Conservation (phyloP, 805 yeast species). For the Candida stauntonica region DNA sequence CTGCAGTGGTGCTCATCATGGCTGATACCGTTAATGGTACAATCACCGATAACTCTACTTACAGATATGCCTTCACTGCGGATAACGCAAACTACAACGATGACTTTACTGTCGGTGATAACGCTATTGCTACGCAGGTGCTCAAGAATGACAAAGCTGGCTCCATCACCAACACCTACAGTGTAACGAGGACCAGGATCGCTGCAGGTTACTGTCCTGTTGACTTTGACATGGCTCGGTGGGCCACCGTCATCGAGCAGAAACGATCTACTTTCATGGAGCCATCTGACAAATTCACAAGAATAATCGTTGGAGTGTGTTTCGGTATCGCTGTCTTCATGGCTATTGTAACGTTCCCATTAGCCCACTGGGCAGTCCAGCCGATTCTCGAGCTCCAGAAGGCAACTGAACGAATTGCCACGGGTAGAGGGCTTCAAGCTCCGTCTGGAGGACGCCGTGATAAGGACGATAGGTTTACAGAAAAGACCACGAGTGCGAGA, state of each 20-base stretch:
- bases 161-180: slow-evolving; percentile 33
- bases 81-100: slow-evolving; percentile 12
- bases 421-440: slow-evolving; percentile 36
- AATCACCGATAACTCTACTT: slow-evolving; percentile 29
- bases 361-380: slow-evolving; percentile 79
- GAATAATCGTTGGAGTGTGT: slow-evolving; percentile 73
- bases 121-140: slow-evolving; percentile 33
- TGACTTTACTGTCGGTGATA: slow-evolving; percentile 27
- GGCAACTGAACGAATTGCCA: slow-evolving; percentile 63
- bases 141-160: slow-evolving; percentile 38
- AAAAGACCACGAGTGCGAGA: slow-evolving; percentile 7
- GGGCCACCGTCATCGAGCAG: slow-evolving; percentile 79
- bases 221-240: slow-evolving; percentile 40
- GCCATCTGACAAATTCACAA: slow-evolving; percentile 58
- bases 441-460: slow-evolving; percentile 8
- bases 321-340: slow-evolving; percentile 73
- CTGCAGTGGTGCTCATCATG: slow-evolving; percentile 16
- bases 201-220: slow-evolving; percentile 56
- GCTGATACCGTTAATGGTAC: slow-evolving; percentile 23
- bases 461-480: slow-evolving; percentile 11
- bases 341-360: slow-evolving; percentile 71
- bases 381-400: slow-evolving; percentile 77
- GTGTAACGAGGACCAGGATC: slow-evolving; percentile 35
- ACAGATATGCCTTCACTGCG: slow-evolving; percentile 35
- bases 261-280: slow-evolving; percentile 50